Percentiles rank a stretch among this genome's conserved stretches.
Evolutionary conservation across 2,329 filamentous ascomycete species (phyloP).

Genomic region (Aspergillus sclerotialis): DNA sequence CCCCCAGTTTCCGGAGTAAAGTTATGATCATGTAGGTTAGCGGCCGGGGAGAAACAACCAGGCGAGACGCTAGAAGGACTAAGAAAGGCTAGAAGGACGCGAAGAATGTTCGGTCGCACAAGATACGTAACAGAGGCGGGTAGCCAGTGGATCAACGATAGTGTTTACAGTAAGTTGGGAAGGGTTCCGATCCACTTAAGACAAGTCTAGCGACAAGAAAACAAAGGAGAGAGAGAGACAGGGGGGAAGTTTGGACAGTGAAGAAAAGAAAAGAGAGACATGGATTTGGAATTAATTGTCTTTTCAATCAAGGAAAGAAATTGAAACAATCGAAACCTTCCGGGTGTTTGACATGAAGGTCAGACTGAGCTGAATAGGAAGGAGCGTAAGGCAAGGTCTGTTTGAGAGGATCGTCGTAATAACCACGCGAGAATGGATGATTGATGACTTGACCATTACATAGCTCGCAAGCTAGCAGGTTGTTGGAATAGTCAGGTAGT

Average conservation of each 20-base stretch:
- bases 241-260: too few species aligned
- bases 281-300: not conserved
- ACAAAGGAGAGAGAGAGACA: too few species aligned
- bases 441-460: too few species aligned
- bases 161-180: not conserved
- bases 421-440: constrained; percentile 1
- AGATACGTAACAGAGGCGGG: constrained; percentile 1
- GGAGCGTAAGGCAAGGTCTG: too few species aligned
- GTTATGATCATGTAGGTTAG: not conserved
- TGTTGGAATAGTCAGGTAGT: too few species aligned
- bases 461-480: too few species aligned
- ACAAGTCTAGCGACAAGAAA: too few species aligned
- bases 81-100: constrained; percentile 2
- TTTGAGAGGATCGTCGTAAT: not conserved
- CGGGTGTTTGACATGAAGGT: too few species aligned
- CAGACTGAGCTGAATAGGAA: too few species aligned
- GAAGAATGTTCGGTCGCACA: constrained; percentile 2
- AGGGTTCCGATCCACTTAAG: not conserved
- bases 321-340: too few species aligned
- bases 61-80: constrained; percentile 4
- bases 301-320: not conserved
- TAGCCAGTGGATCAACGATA: constrained; percentile 4
- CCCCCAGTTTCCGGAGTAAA: constrained; percentile 1
- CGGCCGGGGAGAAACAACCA: not conserved
- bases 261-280: too few species aligned